Evolutionary conservation across 1,284 basidiomycete genomes (phyloP).

Genomic region (Anthracocystis walkeri): DNA sequence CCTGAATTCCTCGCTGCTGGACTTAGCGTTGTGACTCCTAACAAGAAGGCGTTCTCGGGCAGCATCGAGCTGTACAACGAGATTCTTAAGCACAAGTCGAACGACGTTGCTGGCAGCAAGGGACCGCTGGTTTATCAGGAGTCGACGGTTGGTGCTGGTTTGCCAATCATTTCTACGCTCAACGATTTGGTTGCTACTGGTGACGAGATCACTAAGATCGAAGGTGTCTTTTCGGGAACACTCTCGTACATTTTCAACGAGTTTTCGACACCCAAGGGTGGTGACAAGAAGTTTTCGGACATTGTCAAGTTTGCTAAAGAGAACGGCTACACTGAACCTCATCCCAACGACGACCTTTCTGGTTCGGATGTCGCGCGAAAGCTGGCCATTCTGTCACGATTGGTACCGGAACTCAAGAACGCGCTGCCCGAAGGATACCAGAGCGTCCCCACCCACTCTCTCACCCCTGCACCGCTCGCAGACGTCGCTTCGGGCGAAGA

Average conservation of each 20-base stretch:
- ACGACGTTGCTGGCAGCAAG: constrained; percentile 38
- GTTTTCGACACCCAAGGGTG: constrained; percentile 73
- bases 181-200: constrained; percentile 92
- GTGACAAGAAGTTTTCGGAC: constrained; percentile 79
- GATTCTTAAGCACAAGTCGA: constrained; percentile 72
- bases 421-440: constrained; percentile 78
- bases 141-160: constrained; percentile 92
- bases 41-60: constrained; percentile 95
- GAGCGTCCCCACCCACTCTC: constrained; percentile 84
- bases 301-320: constrained; percentile 89
- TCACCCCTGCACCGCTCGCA: constrained; percentile 83
- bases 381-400: constrained; percentile 89
- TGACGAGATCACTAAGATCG: constrained; percentile 78
- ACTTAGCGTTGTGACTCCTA: constrained; percentile 91
- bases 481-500: constrained; percentile 74
- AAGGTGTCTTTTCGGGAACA: constrained; percentile 89
- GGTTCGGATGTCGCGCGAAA: constrained; percentile 97
- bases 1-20: constrained; percentile 83
- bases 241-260: constrained; percentile 99
- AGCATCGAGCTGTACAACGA: constrained; percentile 78
- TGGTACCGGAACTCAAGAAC: constrained; percentile 58
- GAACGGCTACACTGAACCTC: constrained; percentile 96
- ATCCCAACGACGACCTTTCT: constrained; percentile 94
- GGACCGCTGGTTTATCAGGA: constrained; percentile 85
- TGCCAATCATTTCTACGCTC: constrained; percentile 91